Conservation (phyloP, 352 stramenopile genomes). For the Elongisporangium prolatum region DNA sequence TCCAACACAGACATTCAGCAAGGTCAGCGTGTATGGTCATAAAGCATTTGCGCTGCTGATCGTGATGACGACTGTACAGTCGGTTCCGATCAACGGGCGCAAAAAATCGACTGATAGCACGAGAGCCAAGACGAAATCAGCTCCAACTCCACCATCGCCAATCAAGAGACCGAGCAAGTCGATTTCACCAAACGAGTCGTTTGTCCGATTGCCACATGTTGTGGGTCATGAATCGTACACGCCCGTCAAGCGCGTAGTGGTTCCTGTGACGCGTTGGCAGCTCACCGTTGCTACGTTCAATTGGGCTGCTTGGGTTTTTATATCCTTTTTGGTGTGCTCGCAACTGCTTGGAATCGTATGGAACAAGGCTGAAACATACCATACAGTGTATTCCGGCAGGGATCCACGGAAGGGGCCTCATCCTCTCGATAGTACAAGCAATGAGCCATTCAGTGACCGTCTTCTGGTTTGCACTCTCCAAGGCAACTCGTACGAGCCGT, state of each 20-base stretch:
- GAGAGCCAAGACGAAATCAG: background rate
- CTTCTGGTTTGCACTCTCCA: conserved; percentile 34
- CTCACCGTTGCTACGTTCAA: conserved; percentile 4
- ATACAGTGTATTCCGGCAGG: background rate
- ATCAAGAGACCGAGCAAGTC: background rate
- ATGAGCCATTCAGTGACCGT: conserved; percentile 45
- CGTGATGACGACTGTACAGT: background rate
- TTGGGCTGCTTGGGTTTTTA: conserved; percentile 6
- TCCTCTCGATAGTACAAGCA: conserved; percentile 19
- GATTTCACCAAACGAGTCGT: background rate
- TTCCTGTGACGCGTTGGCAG: conserved; percentile 1
- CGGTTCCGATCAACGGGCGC: background rate
- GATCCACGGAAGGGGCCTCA: background rate
- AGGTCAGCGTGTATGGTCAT: background rate
- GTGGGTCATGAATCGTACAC: background rate
- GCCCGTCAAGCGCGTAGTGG: background rate
- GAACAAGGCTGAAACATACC: conserved; percentile 2
- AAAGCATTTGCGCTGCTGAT: background rate
- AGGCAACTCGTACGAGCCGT: conserved; percentile 30
- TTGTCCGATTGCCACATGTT: background rate
- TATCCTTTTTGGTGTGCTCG: conserved; percentile 2
- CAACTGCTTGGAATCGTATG: conserved; percentile 5
- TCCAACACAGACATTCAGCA: background rate
- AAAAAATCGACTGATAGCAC: background rate
- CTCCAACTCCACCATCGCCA: background rate